Percentiles rank a stretch among this genome's conserved stretches.
phyloP scores from a whole-genome alignment of 208 protist genomes.

The Leishmania aethiopica region DNA sequence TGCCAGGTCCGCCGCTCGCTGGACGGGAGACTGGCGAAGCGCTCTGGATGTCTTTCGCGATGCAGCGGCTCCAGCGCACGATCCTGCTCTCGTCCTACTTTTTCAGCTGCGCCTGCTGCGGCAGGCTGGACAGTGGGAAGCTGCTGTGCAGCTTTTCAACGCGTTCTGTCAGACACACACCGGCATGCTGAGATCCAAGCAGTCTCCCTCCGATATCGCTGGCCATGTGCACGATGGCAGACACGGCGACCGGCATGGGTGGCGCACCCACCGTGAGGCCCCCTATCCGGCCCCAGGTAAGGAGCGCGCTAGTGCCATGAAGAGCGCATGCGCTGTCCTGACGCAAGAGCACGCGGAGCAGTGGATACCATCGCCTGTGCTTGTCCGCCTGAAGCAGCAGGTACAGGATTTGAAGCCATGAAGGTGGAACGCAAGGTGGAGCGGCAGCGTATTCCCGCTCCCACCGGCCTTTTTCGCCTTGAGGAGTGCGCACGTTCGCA shows the following conservation, averaged over 20 bases:
- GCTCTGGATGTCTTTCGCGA: constrained; percentile 37
- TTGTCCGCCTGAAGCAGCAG: constrained; percentile 9
- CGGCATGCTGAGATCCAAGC: neutral
- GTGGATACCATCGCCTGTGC: constrained; percentile 16
- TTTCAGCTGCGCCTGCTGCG: constrained; percentile 54
- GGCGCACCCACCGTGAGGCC: neutral
- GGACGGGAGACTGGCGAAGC: constrained; percentile 12
- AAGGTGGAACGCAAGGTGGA: neutral
- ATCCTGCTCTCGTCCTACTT: constrained; percentile 44
- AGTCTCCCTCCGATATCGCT: neutral
- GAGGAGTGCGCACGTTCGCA: neutral
- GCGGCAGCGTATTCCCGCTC: neutral
- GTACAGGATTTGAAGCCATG: neutral
- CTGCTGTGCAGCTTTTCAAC: constrained; percentile 25
- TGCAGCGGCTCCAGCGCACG: constrained; percentile 8
- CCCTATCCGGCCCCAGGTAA: neutral
- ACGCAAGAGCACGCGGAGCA: constrained; percentile 26
- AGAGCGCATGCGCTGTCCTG: constrained; percentile 19
- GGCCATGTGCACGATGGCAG: neutral
- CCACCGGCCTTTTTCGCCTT: neutral
- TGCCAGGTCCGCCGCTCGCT: neutral
- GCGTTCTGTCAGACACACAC: neutral
- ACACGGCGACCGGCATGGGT: neutral
- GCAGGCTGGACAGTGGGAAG: constrained; percentile 26
- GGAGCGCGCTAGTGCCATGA: constrained; percentile 9